These are phyloP conservation scores for Tranzscheliella williamsii DNA, from an alignment of 1,284 basidiomycete species.

Conservation along the genomic window DNA sequence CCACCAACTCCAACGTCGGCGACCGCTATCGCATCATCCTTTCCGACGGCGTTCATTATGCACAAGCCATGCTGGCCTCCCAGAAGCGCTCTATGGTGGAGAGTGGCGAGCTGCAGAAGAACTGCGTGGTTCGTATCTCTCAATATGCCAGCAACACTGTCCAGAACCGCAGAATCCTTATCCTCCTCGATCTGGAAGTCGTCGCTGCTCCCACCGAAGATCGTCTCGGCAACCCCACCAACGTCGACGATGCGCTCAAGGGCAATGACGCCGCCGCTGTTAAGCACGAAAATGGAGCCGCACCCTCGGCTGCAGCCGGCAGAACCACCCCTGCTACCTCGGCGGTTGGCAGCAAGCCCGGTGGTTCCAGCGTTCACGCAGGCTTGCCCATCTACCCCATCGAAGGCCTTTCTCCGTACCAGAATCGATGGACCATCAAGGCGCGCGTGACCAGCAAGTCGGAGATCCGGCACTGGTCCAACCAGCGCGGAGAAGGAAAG, in stretches of 20 bases:
- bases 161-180: constrained; percentile 77
- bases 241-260: constrained; percentile 38
- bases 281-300: constrained; percentile 25
- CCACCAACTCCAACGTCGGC: constrained; percentile 36
- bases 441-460: constrained; percentile 88
- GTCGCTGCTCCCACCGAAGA: constrained; percentile 28
- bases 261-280: constrained; percentile 11
- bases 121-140: constrained; percentile 75
- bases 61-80: constrained; percentile 84
- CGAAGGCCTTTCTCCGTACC: constrained; percentile 91
- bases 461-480: constrained; percentile 88
- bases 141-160: constrained; percentile 83
- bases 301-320: constrained; percentile 7
- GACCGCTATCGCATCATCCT: constrained; percentile 59
- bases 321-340: constrained; percentile 36
- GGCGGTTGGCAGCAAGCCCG: constrained; percentile 27
- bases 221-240: constrained; percentile 50
- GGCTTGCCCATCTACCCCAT: constrained; percentile 74
- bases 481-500: constrained; percentile 89
- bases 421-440: constrained; percentile 95
- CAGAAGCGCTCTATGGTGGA: constrained; percentile 80
- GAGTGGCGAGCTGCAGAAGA: constrained; percentile 71
- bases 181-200: constrained; percentile 74
- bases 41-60: constrained; percentile 57
- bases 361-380: constrained; percentile 41